A percentile compares a stretch with the other conserved stretches of the same genome.
phyloP scores from a whole-genome alignment of 306 rosid species.

The Astragalus glycyphyllos region DNA sequence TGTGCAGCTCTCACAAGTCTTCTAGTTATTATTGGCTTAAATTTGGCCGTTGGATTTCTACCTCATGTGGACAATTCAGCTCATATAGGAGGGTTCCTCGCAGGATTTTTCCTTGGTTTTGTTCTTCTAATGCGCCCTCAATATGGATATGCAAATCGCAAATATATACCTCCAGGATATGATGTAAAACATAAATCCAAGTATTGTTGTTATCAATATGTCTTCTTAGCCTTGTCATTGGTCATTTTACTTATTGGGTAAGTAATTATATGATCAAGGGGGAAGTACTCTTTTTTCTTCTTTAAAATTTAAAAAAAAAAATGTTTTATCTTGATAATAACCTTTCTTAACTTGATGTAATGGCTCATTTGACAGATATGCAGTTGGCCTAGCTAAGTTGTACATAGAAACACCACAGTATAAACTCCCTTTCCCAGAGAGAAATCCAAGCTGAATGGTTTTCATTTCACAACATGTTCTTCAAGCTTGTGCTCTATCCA shows the following conservation, averaged over 20 bases:
- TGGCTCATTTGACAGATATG: slow-evolving; percentile 53
- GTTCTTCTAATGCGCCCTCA: slow-evolving; percentile 77
- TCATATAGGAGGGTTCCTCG: slow-evolving; percentile 84
- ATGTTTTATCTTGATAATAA: slow-evolving; percentile 5
- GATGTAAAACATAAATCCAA: slow-evolving; percentile 56
- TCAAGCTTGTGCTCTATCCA: slow-evolving; percentile 39
- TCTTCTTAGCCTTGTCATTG: slow-evolving; percentile 49
- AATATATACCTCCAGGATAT: slow-evolving; percentile 68
- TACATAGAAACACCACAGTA: slow-evolving; percentile 23
- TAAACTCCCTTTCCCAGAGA: background rate
- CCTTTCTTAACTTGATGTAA: slow-evolving; percentile 16
- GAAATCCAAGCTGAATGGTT: slow-evolving; percentile 34
- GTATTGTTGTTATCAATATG: slow-evolving; percentile 72
- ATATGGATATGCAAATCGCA: slow-evolving; percentile 70
- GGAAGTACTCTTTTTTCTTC: background rate
- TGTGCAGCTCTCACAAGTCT: slow-evolving; percentile 67
- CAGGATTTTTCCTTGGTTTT: slow-evolving; percentile 85
- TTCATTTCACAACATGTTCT: slow-evolving; percentile 37
- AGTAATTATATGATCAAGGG: background rate
- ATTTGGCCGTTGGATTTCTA: slow-evolving; percentile 82
- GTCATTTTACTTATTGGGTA: slow-evolving; percentile 68
- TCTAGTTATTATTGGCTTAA: slow-evolving; percentile 58
- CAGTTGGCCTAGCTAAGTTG: slow-evolving; percentile 47
- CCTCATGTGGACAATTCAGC: slow-evolving; percentile 92
- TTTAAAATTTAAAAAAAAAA: background rate